Evolutionary conservation across 116 monocot species (phyloP).

Genomic region (Phalaenopsis hybrid): DNA sequence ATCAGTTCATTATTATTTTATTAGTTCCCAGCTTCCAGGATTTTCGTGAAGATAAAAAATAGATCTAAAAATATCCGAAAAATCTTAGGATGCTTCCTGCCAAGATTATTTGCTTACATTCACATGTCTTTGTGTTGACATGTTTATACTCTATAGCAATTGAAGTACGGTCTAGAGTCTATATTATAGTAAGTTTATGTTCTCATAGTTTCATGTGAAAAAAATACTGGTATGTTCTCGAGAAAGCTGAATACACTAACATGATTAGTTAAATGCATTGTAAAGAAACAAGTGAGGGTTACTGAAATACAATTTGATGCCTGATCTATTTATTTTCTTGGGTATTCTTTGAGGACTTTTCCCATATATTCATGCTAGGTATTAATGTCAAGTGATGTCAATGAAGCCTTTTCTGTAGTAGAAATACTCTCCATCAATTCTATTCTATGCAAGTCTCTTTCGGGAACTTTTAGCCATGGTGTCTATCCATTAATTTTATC

Average conservation of each 20-base stretch:
- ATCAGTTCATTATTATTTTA: neutral
- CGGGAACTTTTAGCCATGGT: neutral
- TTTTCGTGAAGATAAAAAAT: neutral
- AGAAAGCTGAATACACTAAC: neutral
- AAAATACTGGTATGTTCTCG: neutral
- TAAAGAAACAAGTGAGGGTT: neutral
- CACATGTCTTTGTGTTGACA: neutral
- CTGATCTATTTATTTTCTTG: neutral
- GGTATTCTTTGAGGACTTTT: neutral
- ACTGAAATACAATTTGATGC: neutral
- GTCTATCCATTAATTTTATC: neutral
- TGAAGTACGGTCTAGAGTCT: neutral
- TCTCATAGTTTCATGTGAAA: neutral
- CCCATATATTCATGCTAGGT: neutral
- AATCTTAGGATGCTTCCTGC: neutral
- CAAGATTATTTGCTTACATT: neutral
- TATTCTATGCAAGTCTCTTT: neutral
- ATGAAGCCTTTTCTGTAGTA: neutral
- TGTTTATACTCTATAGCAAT: too few species aligned
- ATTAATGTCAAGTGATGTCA: neutral
- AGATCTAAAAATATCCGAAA: neutral
- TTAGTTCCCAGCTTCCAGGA: neutral
- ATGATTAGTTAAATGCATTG: neutral
- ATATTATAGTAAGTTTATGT: neutral
- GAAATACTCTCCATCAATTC: neutral